These are phyloP conservation scores for Hanseniaspora hatyaiensis DNA, from an alignment of 805 yeast genomes.

Conservation along the genomic window DNA sequence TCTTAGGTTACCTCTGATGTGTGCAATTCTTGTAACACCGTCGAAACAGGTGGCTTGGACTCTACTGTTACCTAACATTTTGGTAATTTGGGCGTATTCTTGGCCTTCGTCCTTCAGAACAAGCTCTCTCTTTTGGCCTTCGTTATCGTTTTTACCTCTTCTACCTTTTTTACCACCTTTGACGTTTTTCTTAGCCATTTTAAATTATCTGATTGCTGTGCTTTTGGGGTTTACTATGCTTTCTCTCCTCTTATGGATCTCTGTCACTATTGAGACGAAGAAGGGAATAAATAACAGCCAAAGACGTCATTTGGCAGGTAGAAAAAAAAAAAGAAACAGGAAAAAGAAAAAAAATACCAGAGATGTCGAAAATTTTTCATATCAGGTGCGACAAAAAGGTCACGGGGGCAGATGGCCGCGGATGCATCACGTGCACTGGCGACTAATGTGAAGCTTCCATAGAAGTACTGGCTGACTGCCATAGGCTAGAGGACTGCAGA, in stretches of 20 bases:
- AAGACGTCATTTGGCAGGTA: too few species aligned
- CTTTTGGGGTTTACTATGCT: too few species aligned
- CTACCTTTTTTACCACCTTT: slow-evolving; percentile 83
- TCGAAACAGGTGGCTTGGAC: slow-evolving; percentile 93
- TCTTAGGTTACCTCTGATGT: slow-evolving; percentile 96
- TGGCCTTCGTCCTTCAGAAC: slow-evolving; percentile 89
- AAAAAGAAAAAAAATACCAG: background rate
- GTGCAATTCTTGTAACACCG: slow-evolving; percentile 87
- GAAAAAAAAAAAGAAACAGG: background rate
- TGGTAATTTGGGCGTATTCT: slow-evolving; percentile 95
- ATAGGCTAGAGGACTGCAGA: too few species aligned
- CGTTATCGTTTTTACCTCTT: slow-evolving; percentile 95
- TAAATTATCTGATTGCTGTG: background rate
- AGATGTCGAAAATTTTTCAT: background rate
- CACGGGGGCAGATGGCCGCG: too few species aligned
- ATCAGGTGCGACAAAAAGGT: too few species aligned
- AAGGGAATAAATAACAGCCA: too few species aligned
- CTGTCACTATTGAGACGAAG: too few species aligned
- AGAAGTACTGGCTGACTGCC: too few species aligned
- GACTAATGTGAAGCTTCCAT: too few species aligned
- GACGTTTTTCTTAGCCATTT: slow-evolving; percentile 32
- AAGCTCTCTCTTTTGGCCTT: slow-evolving; percentile 87
- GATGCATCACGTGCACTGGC: too few species aligned
- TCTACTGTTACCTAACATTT: slow-evolving; percentile 97
- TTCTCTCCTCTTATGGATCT: too few species aligned